Conservation (phyloP, 495 filamentous ascomycete species). For the Symbiotaphrina buchneri region DNA sequence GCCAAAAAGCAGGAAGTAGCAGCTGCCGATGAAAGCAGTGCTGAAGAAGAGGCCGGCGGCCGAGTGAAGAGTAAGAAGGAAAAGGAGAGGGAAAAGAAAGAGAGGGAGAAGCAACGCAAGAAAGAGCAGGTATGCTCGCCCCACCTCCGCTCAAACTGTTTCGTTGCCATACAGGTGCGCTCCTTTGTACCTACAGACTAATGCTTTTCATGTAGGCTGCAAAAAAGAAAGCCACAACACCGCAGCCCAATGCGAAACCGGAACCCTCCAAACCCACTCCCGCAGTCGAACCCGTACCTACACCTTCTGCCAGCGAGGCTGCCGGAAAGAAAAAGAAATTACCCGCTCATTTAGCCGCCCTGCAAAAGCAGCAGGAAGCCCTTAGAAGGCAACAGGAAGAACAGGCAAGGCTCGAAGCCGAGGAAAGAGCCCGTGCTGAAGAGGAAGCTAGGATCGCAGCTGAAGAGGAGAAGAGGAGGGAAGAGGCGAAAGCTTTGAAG, state of each 20-base stretch:
- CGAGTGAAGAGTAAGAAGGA: conserved; percentile 81
- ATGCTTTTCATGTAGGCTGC: conserved; percentile 21
- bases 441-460: conserved; percentile 42
- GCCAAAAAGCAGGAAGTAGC: conserved; percentile 9
- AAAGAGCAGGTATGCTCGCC: conserved; percentile 54
- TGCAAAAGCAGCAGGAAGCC: conserved; percentile 87
- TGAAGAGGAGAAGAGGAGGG: conserved; percentile 53
- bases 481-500: conserved; percentile 53
- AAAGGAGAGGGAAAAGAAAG: conserved; percentile 88
- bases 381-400: conserved; percentile 56
- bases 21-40: conserved; percentile 9
- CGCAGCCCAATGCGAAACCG: conserved; percentile 12
- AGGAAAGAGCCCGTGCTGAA: conserved; percentile 49
- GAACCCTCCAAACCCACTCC: conserved; percentile 22
- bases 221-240: conserved; percentile 37
- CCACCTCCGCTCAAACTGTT: no score
- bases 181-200: background rate
- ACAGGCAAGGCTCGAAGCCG: conserved; percentile 37
- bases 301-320: conserved; percentile 9
- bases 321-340: conserved; percentile 83
- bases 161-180: no score
- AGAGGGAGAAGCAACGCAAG: conserved; percentile 81
- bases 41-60: conserved; percentile 16
- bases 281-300: conserved; percentile 11
- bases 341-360: conserved; percentile 50